Base-by-base conservation (phyloP, 1,284 basidiomycete species). In the Fomitopsis pinicola region DNA sequence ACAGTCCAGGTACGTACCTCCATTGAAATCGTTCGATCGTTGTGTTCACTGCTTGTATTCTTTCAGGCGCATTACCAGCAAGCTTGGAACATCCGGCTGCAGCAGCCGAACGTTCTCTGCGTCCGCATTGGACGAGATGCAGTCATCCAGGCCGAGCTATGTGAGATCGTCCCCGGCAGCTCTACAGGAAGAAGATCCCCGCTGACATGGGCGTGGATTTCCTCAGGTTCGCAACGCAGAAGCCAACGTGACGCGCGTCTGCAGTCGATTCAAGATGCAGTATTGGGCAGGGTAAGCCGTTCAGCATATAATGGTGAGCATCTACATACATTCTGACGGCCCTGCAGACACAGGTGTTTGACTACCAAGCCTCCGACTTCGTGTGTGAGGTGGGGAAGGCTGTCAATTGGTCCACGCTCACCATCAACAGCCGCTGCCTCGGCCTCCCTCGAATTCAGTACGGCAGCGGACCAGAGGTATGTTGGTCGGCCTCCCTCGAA, bases 141-240 rank as follows among this genome's bases (percentile, higher is more conserved):
- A 0, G 70, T 83, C 19, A 70, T 83, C 19, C 84, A 84, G 0
- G 75, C 78, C 0, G 84, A 87, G 64, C 62, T 82, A 1, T 83
- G 82, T 66, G 61, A 64, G 0, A 70, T 87, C 3, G 63, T 75
- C 22, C 72, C 73, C 0, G 81, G 0, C 84, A 86, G 63, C 59
- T 84, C 1, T 83, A 77, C 71, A 78, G 75, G 67, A 78, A 79
- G 60, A 77, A 76, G 55, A 65, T 85, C 0, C 75, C 78, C 0
- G 72, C 78, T 0, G 69, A 75, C 0, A 66, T 76, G 15, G 76
- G 76, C 19, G 63, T 67, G 0, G 71, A 75, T 0, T 78, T 84
- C 28, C 72, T 85, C 0, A 69, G 68, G 12, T 80, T 82, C 57
- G 71, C 83, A 0, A 78, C 78, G 0, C 71, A 76, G 68, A 72